phyloP scores from a whole-genome alignment of 169 alveolate genomes.

The Eimeria brunetti region DNA sequence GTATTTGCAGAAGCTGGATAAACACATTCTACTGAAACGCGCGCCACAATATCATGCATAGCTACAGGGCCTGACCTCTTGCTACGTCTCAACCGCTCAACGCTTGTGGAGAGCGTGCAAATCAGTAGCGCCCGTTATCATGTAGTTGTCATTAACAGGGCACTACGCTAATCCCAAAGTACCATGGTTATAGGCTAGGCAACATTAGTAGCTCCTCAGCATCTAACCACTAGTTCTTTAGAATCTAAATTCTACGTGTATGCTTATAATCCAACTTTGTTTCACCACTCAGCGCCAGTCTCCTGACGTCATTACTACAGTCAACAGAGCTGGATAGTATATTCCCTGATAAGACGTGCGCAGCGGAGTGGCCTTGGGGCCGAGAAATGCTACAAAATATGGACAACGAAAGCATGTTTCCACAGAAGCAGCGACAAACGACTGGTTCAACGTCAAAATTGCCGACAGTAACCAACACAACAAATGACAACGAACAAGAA shows the following conservation, averaged over 20 bases:
- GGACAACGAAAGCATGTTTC: background rate
- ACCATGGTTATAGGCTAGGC: background rate
- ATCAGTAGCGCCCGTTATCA: background rate
- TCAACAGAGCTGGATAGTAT: background rate
- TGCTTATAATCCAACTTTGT: background rate
- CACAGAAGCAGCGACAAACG: background rate
- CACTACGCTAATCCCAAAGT: background rate
- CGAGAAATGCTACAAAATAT: background rate
- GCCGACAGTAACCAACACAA: conserved; percentile 16
- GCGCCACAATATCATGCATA: background rate
- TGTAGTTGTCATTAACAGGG: background rate
- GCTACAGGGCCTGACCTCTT: background rate
- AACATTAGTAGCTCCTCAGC: background rate
- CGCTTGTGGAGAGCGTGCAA: background rate
- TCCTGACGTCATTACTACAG: background rate
- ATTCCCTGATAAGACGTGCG: background rate
- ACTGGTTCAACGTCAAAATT: background rate
- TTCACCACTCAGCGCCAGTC: background rate
- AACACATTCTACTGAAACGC: background rate
- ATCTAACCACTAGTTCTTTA: background rate
- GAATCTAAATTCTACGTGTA: background rate
- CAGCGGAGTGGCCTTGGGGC: background rate
- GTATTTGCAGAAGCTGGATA: background rate
- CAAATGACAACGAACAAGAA: background rate
- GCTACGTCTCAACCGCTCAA: too few relatives aligned